phyloP scores from a whole-genome alignment of 1,284 basidiomycete genomes.

The Neonothopanus nambi region DNA sequence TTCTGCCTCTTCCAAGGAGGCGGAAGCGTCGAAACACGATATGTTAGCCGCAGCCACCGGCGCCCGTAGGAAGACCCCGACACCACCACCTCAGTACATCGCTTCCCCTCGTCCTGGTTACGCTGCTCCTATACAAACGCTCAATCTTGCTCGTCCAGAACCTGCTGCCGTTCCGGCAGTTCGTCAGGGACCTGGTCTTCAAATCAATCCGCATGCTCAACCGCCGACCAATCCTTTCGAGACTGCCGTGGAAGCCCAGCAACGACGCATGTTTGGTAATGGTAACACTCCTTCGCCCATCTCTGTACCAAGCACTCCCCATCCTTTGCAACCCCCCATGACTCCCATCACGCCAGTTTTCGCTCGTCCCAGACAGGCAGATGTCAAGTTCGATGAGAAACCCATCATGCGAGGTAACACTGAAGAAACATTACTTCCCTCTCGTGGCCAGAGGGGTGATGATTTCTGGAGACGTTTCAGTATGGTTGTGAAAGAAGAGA shows the following conservation, averaged over 20 bases:
- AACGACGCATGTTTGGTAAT: not conserved
- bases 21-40: constrained; percentile 13
- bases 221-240: constrained; percentile 42
- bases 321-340: constrained; percentile 72
- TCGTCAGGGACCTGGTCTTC: constrained; percentile 26
- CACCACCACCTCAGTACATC: constrained; percentile 34
- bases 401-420: constrained; percentile 66
- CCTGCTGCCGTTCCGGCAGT: constrained; percentile 39
- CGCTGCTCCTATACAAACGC: constrained; percentile 62
- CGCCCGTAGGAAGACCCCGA: constrained; percentile 18
- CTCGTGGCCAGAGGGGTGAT: constrained; percentile 69
- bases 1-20: constrained; percentile 14
- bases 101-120: constrained; percentile 74
- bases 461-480: constrained; percentile 85
- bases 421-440: constrained; percentile 67
- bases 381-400: constrained; percentile 49
- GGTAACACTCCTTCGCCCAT: constrained; percentile 25
- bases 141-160: constrained; percentile 53
- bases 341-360: constrained; percentile 79
- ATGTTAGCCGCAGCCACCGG: constrained; percentile 30
- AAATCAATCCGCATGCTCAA: constrained; percentile 14
- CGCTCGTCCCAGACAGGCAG: constrained; percentile 57
- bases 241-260: constrained; percentile 20
- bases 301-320: constrained; percentile 49
- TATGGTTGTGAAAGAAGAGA: constrained; percentile 74